Base-by-base conservation (phyloP, 208 protist genomes). In the Leishmania tarentolae region DNA sequence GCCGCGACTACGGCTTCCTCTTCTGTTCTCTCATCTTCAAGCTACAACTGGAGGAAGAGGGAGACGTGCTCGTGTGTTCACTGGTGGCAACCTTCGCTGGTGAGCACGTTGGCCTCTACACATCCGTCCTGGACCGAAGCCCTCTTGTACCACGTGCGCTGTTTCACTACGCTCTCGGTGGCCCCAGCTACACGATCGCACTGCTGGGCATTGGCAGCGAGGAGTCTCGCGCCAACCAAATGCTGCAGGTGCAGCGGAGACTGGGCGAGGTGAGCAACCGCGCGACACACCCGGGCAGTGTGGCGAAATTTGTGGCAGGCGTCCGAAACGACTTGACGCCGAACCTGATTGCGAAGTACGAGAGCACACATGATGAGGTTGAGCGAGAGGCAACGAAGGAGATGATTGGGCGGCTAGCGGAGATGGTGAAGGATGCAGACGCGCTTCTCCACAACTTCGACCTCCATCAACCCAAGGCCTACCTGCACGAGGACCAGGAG, bases 141-240 rank as follows among this genome's bases (percentile, higher is more conserved):
- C 89, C 87, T 21, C 88, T 93, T 21, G 87, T 94, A 73, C 91
- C 93, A 57, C 91, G 87, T 19, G 90, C 93, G 8, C 76, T 96
- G 42, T 95, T 92, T 73, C 93, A 96, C 86, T 95, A 96, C 82
- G 93, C 93, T 13, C 85, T 96, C 24, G 91, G 93, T 61, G 93
- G 93, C 17, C 93, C 93, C n/a, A 94, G 93, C 84, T 96, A 88
- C 81, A 96, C 93, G 3, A 83, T 96, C 37, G 91, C 93, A 2
- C 75, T 96, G 61, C 87, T 96, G 59, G 87, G 93, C 80, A 91
- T 96, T 69, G 85, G 90, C 80, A 84, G 87, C 71, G 85, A 93
- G 70, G 88, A 94, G 81, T 83, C 82, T 52, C 86, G 89, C 3
- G 87, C 87, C 17, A 90, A 94, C 72, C 78, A 89, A 76, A 96